Base-by-base conservation (phyloP, 345 rosid species). In the Gynandropsis gynandra region DNA sequence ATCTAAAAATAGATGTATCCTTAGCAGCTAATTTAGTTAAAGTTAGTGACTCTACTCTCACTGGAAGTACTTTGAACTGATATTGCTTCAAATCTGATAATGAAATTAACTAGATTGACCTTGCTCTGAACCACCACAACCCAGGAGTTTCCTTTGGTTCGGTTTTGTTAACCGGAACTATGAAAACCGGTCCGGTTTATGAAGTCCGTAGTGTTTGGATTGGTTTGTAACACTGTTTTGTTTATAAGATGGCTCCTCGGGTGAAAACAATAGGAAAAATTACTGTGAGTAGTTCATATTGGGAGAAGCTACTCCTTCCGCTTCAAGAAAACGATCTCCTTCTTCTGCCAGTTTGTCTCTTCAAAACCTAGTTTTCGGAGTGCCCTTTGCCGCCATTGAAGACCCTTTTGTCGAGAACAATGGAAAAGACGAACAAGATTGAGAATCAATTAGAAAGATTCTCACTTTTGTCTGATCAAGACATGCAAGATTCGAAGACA, bases 1-100 rank as follows among this genome's bases (percentile, higher is more conserved):
- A 24, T 24, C 29, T 24, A 5, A 24, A 24, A 24, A 24, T 2
- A 24, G 29, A 24, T 24, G 29, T 24, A 24, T 2, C 29, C 29
- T 24, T 24, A 2, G 5, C 5, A 24, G 29, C 29, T 2, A 24
- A 24, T 24, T 24, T 24, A 24, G 29, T 24, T 24, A 76, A 75
- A 64, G 80, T 17, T 17, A 43, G 47, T 8, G 59, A 19, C 39
- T n/a, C n/a, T n/a, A n/a, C 51, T 69, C 13, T 9, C 67, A 37
- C 65, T 66, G 10, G 48, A 62, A 21, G 16, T 54, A 38, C 24
- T 43, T 40, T 18, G 47, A 42, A 40, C 12, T 14, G 8, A 15
- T 12, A 1, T 50, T 43, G 1, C 17, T 52, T 7, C 37, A 8
- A 49, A 42, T 42, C 10, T 21, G 40, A 21, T 54, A 29, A 10